Conservation (phyloP, 2,329 filamentous ascomycete species). For the Aspergillus sp. region DNA sequence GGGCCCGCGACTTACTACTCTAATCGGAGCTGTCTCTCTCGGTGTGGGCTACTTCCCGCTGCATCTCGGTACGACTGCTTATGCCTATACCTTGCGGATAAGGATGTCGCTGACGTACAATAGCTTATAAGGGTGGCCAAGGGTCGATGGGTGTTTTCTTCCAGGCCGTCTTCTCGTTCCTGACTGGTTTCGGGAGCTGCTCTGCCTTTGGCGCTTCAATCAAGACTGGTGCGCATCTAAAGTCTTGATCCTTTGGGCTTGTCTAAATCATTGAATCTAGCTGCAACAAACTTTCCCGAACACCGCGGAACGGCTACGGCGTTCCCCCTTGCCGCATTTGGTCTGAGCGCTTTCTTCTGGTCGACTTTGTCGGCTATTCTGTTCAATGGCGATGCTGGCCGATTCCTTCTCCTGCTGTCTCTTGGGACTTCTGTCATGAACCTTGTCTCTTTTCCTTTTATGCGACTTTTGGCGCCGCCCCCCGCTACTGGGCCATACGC, state of each 20-base stretch:
- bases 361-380: constrained; percentile 73
- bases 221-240: constrained; percentile 60
- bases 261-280: constrained; percentile 43
- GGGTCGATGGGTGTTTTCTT: constrained; percentile 55
- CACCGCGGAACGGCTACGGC: constrained; percentile 92
- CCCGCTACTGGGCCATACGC: constrained; percentile 53
- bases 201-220: constrained; percentile 86
- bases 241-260: background rate
- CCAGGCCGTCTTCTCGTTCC: constrained; percentile 79
- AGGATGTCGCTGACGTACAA: constrained; percentile 10
- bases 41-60: constrained; percentile 83
- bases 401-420: constrained; percentile 77
- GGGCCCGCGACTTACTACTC: constrained; percentile 75
- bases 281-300: constrained; percentile 86
- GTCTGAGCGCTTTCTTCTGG: constrained; percentile 95
- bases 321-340: constrained; percentile 89
- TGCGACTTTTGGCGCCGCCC: constrained; percentile 68
- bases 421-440: constrained; percentile 75
- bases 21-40: constrained; percentile 72
- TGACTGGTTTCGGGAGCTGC: constrained; percentile 86
- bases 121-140: constrained; percentile 69
- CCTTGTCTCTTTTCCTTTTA: constrained; percentile 78
- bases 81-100: background rate
- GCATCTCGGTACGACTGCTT: constrained; percentile 51
- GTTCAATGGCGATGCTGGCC: constrained; percentile 79